Base-by-base conservation (phyloP, 768 basidiomycete species). In the Suillus subluteus region DNA sequence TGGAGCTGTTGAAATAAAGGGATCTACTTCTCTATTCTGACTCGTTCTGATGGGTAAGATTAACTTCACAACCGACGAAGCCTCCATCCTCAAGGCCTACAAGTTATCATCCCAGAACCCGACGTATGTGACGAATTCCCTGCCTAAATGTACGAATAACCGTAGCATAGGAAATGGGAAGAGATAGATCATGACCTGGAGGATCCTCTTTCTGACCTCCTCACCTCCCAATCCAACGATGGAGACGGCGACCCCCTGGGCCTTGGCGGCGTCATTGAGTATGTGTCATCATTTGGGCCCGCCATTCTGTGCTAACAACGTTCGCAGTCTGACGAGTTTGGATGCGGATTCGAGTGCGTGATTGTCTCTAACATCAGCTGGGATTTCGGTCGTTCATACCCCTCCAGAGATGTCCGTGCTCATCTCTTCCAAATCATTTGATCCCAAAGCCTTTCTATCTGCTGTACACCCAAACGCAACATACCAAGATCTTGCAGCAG, bases 391-490 rank as follows among this genome's bases (percentile, higher is more conserved):
- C 35, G 62, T 52, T 68, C 66, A 69, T 62, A 72, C 62, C 1
- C 54, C 55, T 32, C 4, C 32, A 94, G 93, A 92, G 82, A 87
- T 94, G 7, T 82, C 93, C 12, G 89, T 96, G 65, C 82, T 94
- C 46, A 88, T 98, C 18, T 90, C 89, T 4, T 97, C 95, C 41
- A 99, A 99, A 75, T 88, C 94, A 2, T 99, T 99, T 81, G 94
- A 98, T 74, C 95, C 98, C 8, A 98, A 97, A 76, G 87, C 88
- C 1, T 99, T 98, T 78, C 83, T 99, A 16, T 94, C 95, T 9
- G 87, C 87, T 13, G 89, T 96, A 6, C 96, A 99, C 73, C 98
- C 98, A 4, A 92, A 97, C 71, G 97, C 97, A 4, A 94, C 95
- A 0, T 98, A 95, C 74, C 91, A 95, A 78, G 96, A 98, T 74